Base-by-base conservation (phyloP, 2,329 filamentous ascomycete genomes). In the Alternaria burnsii region DNA sequence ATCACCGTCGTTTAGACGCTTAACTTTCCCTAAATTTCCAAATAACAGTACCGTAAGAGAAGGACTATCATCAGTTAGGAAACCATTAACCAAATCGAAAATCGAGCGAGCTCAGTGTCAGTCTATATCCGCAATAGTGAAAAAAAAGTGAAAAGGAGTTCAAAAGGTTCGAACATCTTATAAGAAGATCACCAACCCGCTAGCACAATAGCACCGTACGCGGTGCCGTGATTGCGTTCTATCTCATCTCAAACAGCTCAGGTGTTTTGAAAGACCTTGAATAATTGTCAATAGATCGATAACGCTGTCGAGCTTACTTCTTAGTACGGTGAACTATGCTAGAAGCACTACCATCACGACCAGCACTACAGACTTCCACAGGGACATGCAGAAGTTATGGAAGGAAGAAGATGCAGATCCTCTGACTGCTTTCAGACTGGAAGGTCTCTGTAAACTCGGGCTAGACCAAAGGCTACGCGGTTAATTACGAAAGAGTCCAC, bases 261-360 rank as follows among this genome's bases (percentile, higher is more conserved):
- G 28, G 7, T 1, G 12, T 2, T 36, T 2, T 16, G 1, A 0
- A 36, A 5, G 2, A 7, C 16, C 0, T 36, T 14, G 14, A 14
- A 12, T 1, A 12, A 14, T 5, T 36, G 6, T 36, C 7, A 5
- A 16, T 36, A 36, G 0, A 16, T 5, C 12, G 12, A 16, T 36
- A 36, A 5, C 12, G 14, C 32, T 5, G 32, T 0, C 6, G 4
- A 16, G 5, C 12, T 36, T 14, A 36, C 32, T 36, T 12, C 14
- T 16, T 36, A 11, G 5, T 12, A 2, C 1, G 32, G 2, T 36
- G 30, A 6, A 20, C 7, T n/a, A 0, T 47, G 20, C 30, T 26
- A 20, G 11, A 47, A 6, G 43, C 43, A 32, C 30, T n/a, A 8
- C 43, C 26, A 3, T 47, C 26, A 3, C 3, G 4, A 12, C 9